Base-by-base conservation (phyloP, 257 asterid genomes). In the Fraxinus quadrangulata region DNA sequence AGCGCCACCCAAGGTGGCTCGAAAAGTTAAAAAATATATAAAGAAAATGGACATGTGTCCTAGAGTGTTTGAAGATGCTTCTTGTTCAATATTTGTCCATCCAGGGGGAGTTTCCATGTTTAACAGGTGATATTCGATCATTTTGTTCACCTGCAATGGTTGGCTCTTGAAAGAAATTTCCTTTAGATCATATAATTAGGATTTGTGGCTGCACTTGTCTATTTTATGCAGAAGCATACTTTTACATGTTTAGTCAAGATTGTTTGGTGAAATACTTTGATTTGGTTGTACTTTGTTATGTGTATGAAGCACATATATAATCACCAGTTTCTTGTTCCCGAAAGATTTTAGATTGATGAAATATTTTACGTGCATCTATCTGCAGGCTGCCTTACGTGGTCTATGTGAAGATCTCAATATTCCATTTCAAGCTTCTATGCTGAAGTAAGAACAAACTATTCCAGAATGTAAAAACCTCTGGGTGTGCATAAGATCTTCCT, bases 401-500 rank as follows among this genome's bases (percentile, higher is more conserved):
- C 90, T 94, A 54, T 94, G 98, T 84, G 87, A 84, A 77, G 94
- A 87, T 80, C 96, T 94, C 77, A 89, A 88, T 61, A 90, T 94
- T 83, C 92, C 94, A 75, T 94, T 94, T 82, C 93, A 92, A 84
- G 79, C 86, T 81, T 82, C 94, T 75, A 92, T 94, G 98, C 98
- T 94, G 80, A 88, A 87, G 97, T 94, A 88, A 91, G 92, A 71
- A 47, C 68, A 84, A 34, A 47, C 56, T 47, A 47, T 47, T 47
- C 56, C 56, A 13, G n/a, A 47, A 47, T 14, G n/a, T 47, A 47
- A 14, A 47, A 47, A 16, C 6, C 56, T 47, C 26, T 0, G 7
- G 24, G 65, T 10, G 10, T 54, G 65, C 12, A 3, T 5, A 54
- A 17, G 65, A 17, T 54, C 65, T 54, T 54, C 65, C 4, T 54